Conservation (phyloP, 2,329 filamentous ascomycete genomes). For the Achaetomium macrosporum region DNA sequence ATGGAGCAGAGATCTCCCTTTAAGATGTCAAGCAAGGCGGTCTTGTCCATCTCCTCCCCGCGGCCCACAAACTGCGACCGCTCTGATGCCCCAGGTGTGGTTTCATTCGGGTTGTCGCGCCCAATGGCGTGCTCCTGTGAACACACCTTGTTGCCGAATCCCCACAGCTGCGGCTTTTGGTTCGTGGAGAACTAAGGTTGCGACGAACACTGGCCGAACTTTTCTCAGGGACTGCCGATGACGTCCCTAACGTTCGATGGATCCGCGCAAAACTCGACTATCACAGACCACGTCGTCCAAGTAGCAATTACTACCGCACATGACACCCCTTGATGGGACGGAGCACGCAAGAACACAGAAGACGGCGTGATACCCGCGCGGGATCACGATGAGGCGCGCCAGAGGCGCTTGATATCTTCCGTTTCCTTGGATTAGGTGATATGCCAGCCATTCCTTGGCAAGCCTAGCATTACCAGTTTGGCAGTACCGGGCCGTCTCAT, state of each 20-base stretch:
- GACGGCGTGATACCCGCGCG: not conserved
- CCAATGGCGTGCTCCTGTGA: slow-evolving; percentile 1
- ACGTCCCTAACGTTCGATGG: slow-evolving; percentile 3
- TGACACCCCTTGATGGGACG: not conserved
- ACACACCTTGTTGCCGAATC: not conserved
- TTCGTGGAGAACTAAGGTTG: slow-evolving; percentile 1
- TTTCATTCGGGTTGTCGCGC: slow-evolving; percentile 7
- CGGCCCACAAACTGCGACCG: slow-evolving; percentile 4
- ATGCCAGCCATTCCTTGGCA: not conserved
- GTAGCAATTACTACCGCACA: not conserved
- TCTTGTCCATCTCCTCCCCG: not conserved
- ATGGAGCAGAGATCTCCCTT: not conserved
- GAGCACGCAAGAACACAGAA: not conserved
- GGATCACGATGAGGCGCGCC: not conserved
- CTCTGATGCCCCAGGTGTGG: not conserved
- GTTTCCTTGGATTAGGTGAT: not conserved
- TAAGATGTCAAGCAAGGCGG: not conserved
- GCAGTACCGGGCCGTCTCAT: slow-evolving; percentile 11
- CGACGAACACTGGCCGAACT: not conserved
- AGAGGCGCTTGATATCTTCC: not conserved
- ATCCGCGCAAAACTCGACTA: not conserved
- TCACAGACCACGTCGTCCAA: not conserved
- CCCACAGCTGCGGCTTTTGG: not conserved
- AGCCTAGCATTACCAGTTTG: slow-evolving; percentile 11
- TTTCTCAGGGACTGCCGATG: not conserved